Evolutionary conservation across 2,329 filamentous ascomycete species (phyloP).

Genomic region (Gaeumannomyces sp.): DNA sequence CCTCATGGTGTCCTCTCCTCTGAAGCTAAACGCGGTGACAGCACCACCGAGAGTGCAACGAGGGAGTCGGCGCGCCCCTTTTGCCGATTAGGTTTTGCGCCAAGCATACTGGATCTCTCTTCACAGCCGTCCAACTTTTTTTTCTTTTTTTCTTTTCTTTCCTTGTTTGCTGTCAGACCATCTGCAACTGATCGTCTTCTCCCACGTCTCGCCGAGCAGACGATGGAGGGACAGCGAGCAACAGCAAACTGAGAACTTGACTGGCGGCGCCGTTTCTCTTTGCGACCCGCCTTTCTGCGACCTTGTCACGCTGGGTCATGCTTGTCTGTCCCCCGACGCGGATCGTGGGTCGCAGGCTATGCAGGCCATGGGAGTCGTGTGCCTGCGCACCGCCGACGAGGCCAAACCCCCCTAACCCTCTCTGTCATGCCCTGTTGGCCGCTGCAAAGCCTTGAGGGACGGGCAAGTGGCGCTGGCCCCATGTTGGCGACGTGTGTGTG

Average conservation of each 20-base stretch:
- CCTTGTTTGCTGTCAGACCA: conserved; percentile 4
- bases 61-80: too few relatives aligned
- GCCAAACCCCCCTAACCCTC: too few relatives aligned
- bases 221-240: too few relatives aligned
- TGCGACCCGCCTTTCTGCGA: conserved; percentile 2
- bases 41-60: too few relatives aligned
- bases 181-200: neutral
- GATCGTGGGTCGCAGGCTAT: too few relatives aligned
- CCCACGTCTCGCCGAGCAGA: too few relatives aligned
- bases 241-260: too few relatives aligned
- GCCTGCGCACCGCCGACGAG: neutral
- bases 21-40: too few relatives aligned
- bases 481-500: too few relatives aligned
- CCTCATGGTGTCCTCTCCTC: too few relatives aligned
- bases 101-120: neutral
- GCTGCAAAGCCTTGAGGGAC: too few relatives aligned
- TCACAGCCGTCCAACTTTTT: conserved; percentile 5
- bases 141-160: neutral
- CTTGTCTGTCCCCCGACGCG: neutral
- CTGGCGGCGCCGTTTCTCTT: conserved; percentile 13
- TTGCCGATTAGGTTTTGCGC: neutral
- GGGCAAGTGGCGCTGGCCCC: too few relatives aligned
- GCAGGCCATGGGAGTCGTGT: neutral
- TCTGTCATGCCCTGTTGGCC: neutral
- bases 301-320: neutral